Conservation (phyloP, 73 alveolate species). For the Paramecium biaurelia region DNA sequence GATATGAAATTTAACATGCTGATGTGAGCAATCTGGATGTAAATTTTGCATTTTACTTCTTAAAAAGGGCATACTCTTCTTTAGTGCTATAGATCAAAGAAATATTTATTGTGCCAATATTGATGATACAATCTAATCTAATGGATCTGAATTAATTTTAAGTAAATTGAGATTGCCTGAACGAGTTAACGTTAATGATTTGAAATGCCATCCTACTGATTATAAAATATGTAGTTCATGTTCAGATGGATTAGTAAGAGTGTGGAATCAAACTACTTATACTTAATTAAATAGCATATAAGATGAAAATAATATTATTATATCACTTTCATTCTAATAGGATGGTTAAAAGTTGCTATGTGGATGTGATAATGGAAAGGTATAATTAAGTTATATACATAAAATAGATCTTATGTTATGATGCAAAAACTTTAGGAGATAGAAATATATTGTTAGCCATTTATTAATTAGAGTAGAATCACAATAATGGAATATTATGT, state of each 20-base stretch:
- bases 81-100: background rate
- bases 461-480: background rate
- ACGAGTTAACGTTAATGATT: background rate
- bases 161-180: slow-evolving; percentile 1
- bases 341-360: slow-evolving; percentile 22
- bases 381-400: background rate
- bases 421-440: slow-evolving; percentile 39
- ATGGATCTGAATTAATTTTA: background rate
- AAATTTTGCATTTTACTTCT: background rate
- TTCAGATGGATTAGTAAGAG: slow-evolving; percentile 21
- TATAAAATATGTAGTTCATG: slow-evolving; percentile 21
- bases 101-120: background rate
- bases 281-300: slow-evolving; percentile 8
- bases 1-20: slow-evolving; percentile 5
- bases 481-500: slow-evolving; percentile 7
- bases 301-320: background rate
- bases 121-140: background rate
- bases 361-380: slow-evolving; percentile 22
- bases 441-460: slow-evolving; percentile 24
- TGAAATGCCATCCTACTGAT: slow-evolving; percentile 43
- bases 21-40: slow-evolving; percentile 16
- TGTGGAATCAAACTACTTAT: slow-evolving; percentile 3
- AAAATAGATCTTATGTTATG: slow-evolving; percentile 11
- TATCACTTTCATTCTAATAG: slow-evolving; percentile 13
- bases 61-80: background rate